Evolutionary conservation across 208 protist genomes (phyloP), one percentile per base, ranked within the genome.

Genomic region (Porcisia hertigi): DNA sequence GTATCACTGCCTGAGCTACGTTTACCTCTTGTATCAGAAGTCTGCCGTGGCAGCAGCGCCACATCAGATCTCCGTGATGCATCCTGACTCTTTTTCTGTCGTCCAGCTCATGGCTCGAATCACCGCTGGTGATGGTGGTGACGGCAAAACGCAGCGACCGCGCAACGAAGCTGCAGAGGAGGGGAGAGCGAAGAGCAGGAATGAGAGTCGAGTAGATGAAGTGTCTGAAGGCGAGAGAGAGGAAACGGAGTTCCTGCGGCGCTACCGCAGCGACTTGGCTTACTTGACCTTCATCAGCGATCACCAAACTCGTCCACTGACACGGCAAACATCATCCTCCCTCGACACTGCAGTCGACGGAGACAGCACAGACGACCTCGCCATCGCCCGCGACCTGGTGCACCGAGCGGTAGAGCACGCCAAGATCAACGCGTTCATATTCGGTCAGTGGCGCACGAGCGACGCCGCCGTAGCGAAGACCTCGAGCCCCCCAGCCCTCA

Each of bases 1-100:
- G 71, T 77, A 77, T 49, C 77, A 81, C 39, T 74, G 77, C 30
- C 43, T 77, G 25, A 81, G 77, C 64, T 69, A 74, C 30, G 53
- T 81, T 11, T 76, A 77, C 49, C 9, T 81, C 1, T 64, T 81
- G 55, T 73, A 52, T 49, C 71, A 81, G 65, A 54, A 54, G 47
- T 57, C 65, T 39, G 8, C 45, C 1, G 52, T 49, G 16, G 16
- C 66, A 60, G 23, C 69, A 36, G 18, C 69, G 36, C 34, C 1
- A 34, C 49, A 54, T 49, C 12, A 34, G 53, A 1, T 47, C 34
- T 72, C 69, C 36, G 34, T 14, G n/a, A 57, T 12, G 69, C 69
- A 55, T 43, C 25, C 6, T 4, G 65, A 34, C 18, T 30, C 69
- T 5, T 23, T 41, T 25, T 72, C 69, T 8, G 53, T 36, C 36